These are phyloP conservation scores for Melampsora larici-populina DNA, from an alignment of 1,284 basidiomycete genomes.

Conservation along the genomic window DNA sequence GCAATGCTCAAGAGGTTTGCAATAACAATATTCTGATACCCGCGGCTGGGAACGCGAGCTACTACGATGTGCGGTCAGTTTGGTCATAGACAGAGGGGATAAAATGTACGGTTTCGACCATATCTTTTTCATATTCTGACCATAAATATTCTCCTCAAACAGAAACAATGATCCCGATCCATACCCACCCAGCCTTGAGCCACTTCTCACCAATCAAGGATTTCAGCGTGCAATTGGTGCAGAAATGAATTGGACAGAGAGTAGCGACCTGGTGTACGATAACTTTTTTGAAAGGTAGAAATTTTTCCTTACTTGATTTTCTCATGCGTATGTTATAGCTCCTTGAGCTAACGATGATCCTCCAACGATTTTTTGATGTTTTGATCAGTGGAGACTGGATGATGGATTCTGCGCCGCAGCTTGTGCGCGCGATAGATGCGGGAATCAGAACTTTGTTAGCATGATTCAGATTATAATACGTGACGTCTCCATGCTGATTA, in stretches of 20 bases:
- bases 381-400: constrained; percentile 40
- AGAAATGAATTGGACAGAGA: constrained; percentile 30
- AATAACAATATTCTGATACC: constrained; percentile 19
- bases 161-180: constrained; percentile 13
- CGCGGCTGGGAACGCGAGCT: constrained; percentile 9
- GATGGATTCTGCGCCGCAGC: constrained; percentile 22
- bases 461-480: neutral
- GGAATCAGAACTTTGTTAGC: constrained; percentile 35
- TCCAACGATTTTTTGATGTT: neutral
- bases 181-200: constrained; percentile 25
- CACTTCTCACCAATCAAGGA: constrained; percentile 21
- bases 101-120: neutral
- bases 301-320: neutral
- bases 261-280: constrained; percentile 10
- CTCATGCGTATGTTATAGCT: no score
- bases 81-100: neutral
- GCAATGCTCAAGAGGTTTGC: constrained; percentile 24
- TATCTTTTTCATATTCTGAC: neutral
- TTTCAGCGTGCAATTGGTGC: constrained; percentile 22
- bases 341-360: no score
- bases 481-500: neutral
- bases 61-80: constrained; percentile 34
- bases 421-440: constrained; percentile 14
- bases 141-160: no score
- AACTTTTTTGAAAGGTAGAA: constrained; percentile 23